phyloP scores from a whole-genome alignment of 805 yeast genomes.

The Suhomyces xylopsoci region DNA sequence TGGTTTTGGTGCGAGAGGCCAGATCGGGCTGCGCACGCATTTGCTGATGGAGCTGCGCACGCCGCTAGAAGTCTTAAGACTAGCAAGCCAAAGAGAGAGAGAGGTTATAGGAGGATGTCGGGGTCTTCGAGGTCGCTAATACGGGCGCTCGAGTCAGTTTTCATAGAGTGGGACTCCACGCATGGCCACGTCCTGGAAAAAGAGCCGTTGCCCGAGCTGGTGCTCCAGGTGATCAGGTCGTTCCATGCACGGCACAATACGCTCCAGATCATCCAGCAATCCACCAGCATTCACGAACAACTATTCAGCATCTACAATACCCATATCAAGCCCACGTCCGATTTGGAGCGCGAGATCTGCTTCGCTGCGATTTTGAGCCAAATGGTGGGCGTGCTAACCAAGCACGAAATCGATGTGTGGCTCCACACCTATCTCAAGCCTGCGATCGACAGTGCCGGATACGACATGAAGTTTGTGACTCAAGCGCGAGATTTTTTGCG shows the following conservation, averaged over 20 bases:
- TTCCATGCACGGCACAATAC: slow-evolving; percentile 32
- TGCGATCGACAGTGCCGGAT: slow-evolving; percentile 60
- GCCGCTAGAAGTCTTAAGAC: neutral
- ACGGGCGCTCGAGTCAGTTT: slow-evolving; percentile 22
- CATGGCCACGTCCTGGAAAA: neutral
- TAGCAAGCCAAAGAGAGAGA: neutral
- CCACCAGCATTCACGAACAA: slow-evolving; percentile 33
- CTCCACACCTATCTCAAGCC: slow-evolving; percentile 44
- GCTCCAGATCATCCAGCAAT: slow-evolving; percentile 22
- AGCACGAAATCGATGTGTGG: slow-evolving; percentile 44
- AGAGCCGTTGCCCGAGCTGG: neutral
- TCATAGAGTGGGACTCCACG: slow-evolving; percentile 20
- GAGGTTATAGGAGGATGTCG: slow-evolving; percentile 7
- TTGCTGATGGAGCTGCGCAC: neutral
- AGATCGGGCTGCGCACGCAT: neutral
- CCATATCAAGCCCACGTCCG: slow-evolving; percentile 24
- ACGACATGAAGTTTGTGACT: slow-evolving; percentile 35
- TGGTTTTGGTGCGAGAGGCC: neutral
- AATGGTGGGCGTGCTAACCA: slow-evolving; percentile 29
- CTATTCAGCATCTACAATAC: slow-evolving; percentile 32
- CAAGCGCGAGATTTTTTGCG: slow-evolving; percentile 27
- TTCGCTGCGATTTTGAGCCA: slow-evolving; percentile 39
- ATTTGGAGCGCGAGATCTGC: slow-evolving; percentile 30
- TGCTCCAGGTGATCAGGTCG: slow-evolving; percentile 3
- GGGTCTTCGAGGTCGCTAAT: slow-evolving; percentile 28